phyloP scores from a whole-genome alignment of 1,284 basidiomycete species.

The Ganoderma boninense region DNA sequence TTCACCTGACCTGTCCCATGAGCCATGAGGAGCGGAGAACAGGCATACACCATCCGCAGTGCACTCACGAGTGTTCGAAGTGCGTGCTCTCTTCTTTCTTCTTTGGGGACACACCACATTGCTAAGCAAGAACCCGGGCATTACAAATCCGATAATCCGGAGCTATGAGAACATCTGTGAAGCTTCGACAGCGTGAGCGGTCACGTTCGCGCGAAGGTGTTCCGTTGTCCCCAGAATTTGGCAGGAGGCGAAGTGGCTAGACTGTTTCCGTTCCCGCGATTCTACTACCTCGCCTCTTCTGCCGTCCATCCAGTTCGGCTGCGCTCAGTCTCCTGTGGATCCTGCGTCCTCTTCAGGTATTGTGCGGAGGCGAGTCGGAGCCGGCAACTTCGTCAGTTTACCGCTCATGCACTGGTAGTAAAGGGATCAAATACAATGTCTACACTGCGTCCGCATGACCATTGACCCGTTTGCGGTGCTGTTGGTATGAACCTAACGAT shows the following conservation, averaged over 20 bases:
- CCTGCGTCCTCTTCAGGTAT: neutral
- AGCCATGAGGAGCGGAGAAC: neutral
- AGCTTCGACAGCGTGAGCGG: neutral
- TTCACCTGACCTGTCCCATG: neutral
- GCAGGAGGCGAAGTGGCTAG: neutral
- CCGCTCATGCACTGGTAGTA: neutral
- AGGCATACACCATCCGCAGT: neutral
- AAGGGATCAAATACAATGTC: neutral
- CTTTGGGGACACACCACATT: neutral
- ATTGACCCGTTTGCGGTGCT: neutral
- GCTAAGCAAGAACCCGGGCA: neutral
- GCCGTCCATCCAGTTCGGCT: neutral
- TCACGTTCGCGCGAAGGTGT: slow-evolving; percentile 6
- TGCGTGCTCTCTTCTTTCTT: neutral
- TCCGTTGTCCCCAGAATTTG: neutral
- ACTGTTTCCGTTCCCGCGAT: slow-evolving; percentile 2
- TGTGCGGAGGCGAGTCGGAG: neutral
- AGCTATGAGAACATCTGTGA: neutral
- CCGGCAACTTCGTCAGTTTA: neutral
- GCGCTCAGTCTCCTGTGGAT: neutral
- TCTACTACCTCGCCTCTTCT: neutral
- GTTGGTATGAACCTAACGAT: neutral
- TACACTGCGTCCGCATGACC: neutral
- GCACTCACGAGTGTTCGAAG: neutral
- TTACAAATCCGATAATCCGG: neutral